phyloP scores from a whole-genome alignment of 1,139 yeast genomes.

The Scheffersomyces lignicola region DNA sequence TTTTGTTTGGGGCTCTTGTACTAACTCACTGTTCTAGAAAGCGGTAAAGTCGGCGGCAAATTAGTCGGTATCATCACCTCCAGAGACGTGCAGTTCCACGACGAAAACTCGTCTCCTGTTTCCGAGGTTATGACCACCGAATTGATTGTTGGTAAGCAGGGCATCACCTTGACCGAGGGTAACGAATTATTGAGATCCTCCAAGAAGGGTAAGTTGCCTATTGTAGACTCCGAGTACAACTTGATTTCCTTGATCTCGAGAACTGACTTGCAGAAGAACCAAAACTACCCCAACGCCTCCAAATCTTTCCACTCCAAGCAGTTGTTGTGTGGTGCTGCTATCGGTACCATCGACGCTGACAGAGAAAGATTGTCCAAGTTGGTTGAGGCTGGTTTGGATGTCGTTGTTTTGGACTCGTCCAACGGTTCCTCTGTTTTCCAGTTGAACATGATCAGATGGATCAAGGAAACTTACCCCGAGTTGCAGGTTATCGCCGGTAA shows the following conservation, averaged over 20 bases:
- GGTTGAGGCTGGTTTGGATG: constrained; percentile 96
- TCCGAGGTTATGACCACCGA: constrained; percentile 88
- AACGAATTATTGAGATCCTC: constrained; percentile 87
- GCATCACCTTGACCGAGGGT: constrained; percentile 82
- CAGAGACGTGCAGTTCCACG: constrained; percentile 95
- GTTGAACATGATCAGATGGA: constrained; percentile 89
- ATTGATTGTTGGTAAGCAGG: constrained; percentile 77
- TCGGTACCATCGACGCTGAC: constrained; percentile 92
- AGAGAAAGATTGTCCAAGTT: constrained; percentile 78
- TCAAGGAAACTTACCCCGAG: constrained; percentile 75
- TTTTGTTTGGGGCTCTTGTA: constrained; percentile 8
- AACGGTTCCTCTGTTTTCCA: constrained; percentile 98
- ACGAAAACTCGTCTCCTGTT: constrained; percentile 60
- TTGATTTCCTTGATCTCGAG: constrained; percentile 87
- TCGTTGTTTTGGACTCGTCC: constrained; percentile 92
- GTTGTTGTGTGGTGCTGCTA: constrained; percentile 97
- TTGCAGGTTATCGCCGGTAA: constrained; percentile 95
- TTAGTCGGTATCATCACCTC: constrained; percentile 94
- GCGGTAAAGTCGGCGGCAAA: constrained; percentile 85
- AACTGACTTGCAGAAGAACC: constrained; percentile 96
- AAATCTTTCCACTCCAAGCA: constrained; percentile 93
- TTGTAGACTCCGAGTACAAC: constrained; percentile 74
- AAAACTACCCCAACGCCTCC: constrained; percentile 90
- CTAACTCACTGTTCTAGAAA: constrained; percentile 49
- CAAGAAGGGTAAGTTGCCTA: constrained; percentile 97